Percentiles rank a stretch among this genome's conserved stretches.
These are phyloP conservation scores for Gypsophila paniculata DNA, from an alignment of 179 eudicot genomes.

Conservation along the genomic window DNA sequence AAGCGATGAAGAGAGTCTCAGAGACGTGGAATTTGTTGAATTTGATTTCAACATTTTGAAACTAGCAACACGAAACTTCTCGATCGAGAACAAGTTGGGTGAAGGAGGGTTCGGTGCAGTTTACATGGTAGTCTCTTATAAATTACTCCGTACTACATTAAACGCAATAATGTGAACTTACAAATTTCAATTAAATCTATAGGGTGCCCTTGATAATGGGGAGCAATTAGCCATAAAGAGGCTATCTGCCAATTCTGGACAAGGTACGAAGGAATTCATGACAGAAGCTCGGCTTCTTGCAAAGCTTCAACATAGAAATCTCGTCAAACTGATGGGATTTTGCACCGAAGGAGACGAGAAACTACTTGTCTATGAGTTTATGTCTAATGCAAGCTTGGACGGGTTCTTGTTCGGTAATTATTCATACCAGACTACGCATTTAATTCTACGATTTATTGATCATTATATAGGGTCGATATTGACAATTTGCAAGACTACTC, in stretches of 20 bases:
- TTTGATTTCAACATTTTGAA: conserved; percentile 24
- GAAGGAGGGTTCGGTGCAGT: conserved; percentile 37
- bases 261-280: conserved; percentile 30
- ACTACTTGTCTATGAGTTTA: conserved; percentile 31
- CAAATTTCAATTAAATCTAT: not conserved
- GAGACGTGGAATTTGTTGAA: conserved; percentile 24
- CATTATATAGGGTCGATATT: too few species aligned
- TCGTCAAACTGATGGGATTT: conserved; percentile 28
- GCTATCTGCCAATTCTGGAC: conserved; percentile 26
- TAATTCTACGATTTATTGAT: not conserved
- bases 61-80: conserved; percentile 21
- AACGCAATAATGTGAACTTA: too few species aligned
- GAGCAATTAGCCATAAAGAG: conserved; percentile 25
- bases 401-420: conserved; percentile 21
- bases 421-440: not conserved
- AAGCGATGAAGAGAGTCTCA: conserved; percentile 4
- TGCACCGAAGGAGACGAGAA: conserved; percentile 27
- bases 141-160: not conserved
- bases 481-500: too few species aligned
- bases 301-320: conserved; percentile 34
- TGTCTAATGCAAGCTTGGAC: conserved; percentile 27
- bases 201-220: conserved; percentile 25
- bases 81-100: conserved; percentile 23
- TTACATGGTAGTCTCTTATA: conserved; percentile 12
- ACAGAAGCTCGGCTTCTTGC: conserved; percentile 28